Percentiles rank a stretch among this genome's conserved stretches.
Conservation (phyloP, 139 green algal genomes). For the Deuterostichococcus epilithicus region DNA sequence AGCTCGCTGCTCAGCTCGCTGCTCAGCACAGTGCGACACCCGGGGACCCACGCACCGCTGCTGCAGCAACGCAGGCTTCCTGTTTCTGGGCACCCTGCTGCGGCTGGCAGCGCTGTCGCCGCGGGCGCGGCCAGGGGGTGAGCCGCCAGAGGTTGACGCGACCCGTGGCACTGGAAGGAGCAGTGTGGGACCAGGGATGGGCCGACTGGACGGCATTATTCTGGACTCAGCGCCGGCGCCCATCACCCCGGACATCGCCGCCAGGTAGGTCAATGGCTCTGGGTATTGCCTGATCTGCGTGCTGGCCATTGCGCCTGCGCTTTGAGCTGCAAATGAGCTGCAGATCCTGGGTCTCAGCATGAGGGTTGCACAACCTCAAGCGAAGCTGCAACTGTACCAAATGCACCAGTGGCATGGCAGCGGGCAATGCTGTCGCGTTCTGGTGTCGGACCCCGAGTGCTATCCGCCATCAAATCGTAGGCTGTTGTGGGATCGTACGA, state of each 20-base stretch:
- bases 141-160: not conserved
- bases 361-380: too few species aligned
- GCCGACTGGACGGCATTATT: slow-evolving; percentile 27
- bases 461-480: not conserved
- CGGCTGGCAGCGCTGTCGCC: slow-evolving; percentile 9
- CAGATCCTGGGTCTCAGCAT: not conserved
- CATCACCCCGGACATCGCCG: slow-evolving; percentile 25
- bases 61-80: slow-evolving; percentile 41
- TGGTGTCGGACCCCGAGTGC: too few species aligned
- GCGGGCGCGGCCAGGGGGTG: not conserved
- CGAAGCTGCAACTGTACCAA: too few species aligned
- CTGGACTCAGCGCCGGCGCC: slow-evolving; percentile 38
- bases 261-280: not conserved
- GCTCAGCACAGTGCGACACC: too few species aligned
- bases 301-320: not conserved
- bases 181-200: slow-evolving; percentile 3
- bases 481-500: too few species aligned
- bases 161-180: not conserved
- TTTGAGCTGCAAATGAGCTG: too few species aligned
- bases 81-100: slow-evolving; percentile 43
- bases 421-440: too few species aligned
- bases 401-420: too few species aligned
- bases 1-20: too few species aligned
- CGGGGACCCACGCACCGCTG: not conserved
- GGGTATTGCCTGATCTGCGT: not conserved